Evolutionary conservation across 2,329 filamentous ascomycete species (phyloP), one percentile per base, ranked within the genome.

Genomic region (Trichoderma sp.): DNA sequence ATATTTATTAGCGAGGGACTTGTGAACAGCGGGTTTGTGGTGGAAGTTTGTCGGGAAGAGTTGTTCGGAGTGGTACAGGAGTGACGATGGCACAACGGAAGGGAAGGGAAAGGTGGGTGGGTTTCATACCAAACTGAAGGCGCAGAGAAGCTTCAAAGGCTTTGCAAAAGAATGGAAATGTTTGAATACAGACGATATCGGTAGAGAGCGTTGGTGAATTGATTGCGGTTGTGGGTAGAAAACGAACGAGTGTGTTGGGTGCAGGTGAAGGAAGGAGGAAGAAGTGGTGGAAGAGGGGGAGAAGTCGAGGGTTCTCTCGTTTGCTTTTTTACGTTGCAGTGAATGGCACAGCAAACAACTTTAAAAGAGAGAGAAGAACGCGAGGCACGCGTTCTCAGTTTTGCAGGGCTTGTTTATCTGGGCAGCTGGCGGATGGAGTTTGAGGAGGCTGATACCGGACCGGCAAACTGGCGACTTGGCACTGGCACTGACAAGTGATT

Each of bases 401-500:
- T n/a, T 61, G 32, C 32, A n/a, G 15, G 39, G 36, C 23, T 58
- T 63, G n/a, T 63, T 64, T 73, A 63, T 50, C 50, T 68, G 23
- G 62, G 62, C 72, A 72, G 68, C 61, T 72, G 69, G 66, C 59
- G 61, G 57, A 73, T 57, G 68, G 28, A 55, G 64, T 34, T 63
- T 43, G 64, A 53, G 23, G 26, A 26, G 20, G 43, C 34, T 26
- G 61, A 34, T 55, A 64, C 13, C 70, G 34, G 70, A 34, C 70
- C 57, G 64, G 28, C 64, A 57, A 68, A 28, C 64, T 55, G 57
- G 39, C 20, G 20, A 69, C 28, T 43, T 50, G 55, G 36, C 7
- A 58, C 34, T 68, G 43, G 17, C 39, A 43, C 64, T 68, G 57
- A 30, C 20, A 30, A 50, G 43, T 20, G 4, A 50, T 50, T 50